Evolutionary conservation across 1,284 basidiomycete species (phyloP), one percentile per base, ranked within the genome.

Genomic region (Leccinum fuscescens): DNA sequence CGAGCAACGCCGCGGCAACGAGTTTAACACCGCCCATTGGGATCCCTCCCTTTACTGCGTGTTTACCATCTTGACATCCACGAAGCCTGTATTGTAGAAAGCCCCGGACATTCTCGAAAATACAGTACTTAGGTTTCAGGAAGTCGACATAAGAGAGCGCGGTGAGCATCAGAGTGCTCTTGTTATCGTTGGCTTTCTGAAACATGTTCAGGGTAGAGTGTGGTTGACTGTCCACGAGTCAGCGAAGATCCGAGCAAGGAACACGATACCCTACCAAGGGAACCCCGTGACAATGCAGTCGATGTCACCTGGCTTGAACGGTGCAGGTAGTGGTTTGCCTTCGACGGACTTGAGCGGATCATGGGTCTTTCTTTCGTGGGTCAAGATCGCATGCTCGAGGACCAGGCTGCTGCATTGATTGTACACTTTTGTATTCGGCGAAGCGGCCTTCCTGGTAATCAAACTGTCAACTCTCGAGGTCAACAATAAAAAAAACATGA

Each of bases 81-180:
- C 82, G 80, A 17, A 91, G 79, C 11, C 75, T 80, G 65, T 79
- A 87, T 12, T 69, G 72, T 1, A 89, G 66, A 66, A 92, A 90
- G 0, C 89, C 90, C 0, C 82, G 77, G 11, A 92, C 89, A 66
- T 92, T 92, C 70, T 92, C 89, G 51, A 91, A 83, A 63, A 86
- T 79, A 61, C 82, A 83, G 58, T 82, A 83, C n/a, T 77, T 74
- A 0, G 90, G 89, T 33, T 74, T 72, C 27, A 86, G 74, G 54
- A 81, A 80, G 62, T 92, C 88, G 1, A 92, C 77, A 69, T 78
- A 88, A 1, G 89, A 86, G 4, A 90, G 73, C 0, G 84, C 75
- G 2, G 79, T 85, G 11, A 86, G 72, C 44, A 86, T 80, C 1
- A 86, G 67, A 63, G 81, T 84, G 61, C 80, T 85, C 67, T 85